These are phyloP conservation scores for Schizosaccharomyces cryophilus DNA, from an alignment of 805 yeast genomes.

Conservation along the genomic window DNA sequence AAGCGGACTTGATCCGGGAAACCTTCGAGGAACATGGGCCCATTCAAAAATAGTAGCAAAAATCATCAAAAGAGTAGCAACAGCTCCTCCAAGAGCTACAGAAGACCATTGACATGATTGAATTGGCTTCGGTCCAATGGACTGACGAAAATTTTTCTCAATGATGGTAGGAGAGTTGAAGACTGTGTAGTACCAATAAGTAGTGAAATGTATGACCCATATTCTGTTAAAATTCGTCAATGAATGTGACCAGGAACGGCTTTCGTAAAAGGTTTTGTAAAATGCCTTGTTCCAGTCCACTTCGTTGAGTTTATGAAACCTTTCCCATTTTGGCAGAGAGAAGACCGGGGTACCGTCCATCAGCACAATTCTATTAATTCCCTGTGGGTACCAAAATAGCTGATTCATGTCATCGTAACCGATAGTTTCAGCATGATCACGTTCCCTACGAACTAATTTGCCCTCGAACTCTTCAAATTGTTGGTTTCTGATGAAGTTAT, in stretches of 20 bases:
- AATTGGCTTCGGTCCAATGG: conserved; percentile 59
- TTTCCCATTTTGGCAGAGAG: conserved; percentile 71
- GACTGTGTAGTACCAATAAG: conserved; percentile 88
- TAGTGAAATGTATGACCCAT: conserved; percentile 77
- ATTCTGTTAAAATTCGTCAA: conserved; percentile 91
- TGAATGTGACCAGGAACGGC: conserved; percentile 92
- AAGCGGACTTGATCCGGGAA: conserved; percentile 98
- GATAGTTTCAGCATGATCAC: conserved; percentile 36
- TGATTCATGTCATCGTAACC: conserved; percentile 97
- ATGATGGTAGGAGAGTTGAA: conserved; percentile 79
- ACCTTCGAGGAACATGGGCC: conserved; percentile 86
- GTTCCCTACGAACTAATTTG: conserved; percentile 33
- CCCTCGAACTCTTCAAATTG: conserved; percentile 35
- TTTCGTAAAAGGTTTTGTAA: conserved; percentile 86
- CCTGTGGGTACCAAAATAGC: conserved; percentile 98
- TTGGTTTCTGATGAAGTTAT: conserved; percentile 41
- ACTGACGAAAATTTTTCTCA: conserved; percentile 66
- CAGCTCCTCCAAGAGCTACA: conserved; percentile 74
- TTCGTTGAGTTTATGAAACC: conserved; percentile 74
- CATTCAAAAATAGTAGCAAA: conserved; percentile 78
- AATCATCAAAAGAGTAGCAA: conserved; percentile 63
- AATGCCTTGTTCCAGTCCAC: conserved; percentile 79
- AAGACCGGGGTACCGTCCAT: conserved; percentile 82
- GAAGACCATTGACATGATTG: conserved; percentile 84
- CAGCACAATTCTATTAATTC: conserved; percentile 72